Evolutionary conservation across 495 filamentous ascomycete genomes (phyloP).

Genomic region (Daldinia bambusicola): DNA sequence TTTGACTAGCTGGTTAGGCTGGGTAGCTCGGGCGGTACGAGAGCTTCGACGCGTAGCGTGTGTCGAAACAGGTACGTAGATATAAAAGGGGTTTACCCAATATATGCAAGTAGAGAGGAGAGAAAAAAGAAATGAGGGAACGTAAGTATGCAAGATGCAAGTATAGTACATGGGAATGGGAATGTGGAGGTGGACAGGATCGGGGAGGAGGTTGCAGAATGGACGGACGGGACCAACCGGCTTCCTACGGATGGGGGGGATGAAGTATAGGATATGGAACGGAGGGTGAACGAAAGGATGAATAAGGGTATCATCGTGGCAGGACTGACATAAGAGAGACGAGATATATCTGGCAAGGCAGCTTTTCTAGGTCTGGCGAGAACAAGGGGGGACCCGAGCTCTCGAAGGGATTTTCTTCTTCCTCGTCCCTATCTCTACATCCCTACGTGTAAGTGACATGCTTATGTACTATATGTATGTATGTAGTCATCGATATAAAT

Average conservation of each 20-base stretch:
- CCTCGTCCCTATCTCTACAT: background rate
- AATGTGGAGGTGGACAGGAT: conserved; percentile 18
- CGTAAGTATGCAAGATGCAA: conserved; percentile 16
- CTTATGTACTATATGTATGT: conserved; percentile 2
- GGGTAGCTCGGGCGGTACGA: conserved; percentile 25
- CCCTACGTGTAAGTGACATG: conserved; percentile 33
- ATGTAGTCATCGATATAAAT: conserved; percentile 28
- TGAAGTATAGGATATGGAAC: background rate
- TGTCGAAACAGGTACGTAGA: conserved; percentile 13
- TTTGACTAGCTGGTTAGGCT: background rate
- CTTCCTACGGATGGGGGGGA: conserved; percentile 36
- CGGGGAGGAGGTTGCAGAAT: conserved; percentile 32
- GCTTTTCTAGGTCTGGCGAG: conserved; percentile 30
- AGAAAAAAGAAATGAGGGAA: conserved; percentile 9
- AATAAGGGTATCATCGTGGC: conserved; percentile 37
- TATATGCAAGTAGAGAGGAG: conserved; percentile 10
- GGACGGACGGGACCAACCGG: conserved; percentile 33
- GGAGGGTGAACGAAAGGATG: conserved; percentile 24
- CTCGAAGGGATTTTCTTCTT: background rate
- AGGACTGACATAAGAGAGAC: conserved; percentile 30
- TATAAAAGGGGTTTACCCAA: background rate
- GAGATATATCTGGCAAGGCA: conserved; percentile 23
- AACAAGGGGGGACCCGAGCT: conserved; percentile 15
- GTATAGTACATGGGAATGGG: conserved; percentile 15
- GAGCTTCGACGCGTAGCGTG: conserved; percentile 12